Conservation (phyloP, 352 stramenopile genomes). For the Phytophthora uliginosa region DNA sequence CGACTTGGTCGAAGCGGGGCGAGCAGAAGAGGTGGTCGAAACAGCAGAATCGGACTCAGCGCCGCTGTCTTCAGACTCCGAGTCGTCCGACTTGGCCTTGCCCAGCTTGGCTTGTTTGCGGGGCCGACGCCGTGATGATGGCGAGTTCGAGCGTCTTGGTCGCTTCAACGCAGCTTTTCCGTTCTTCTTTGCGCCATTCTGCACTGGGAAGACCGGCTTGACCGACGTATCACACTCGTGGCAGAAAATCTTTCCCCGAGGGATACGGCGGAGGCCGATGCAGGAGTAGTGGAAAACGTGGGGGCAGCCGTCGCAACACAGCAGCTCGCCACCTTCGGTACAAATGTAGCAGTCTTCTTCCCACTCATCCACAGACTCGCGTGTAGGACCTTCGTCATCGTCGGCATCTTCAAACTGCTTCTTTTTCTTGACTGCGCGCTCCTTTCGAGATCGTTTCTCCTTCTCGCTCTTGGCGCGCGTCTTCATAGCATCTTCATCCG, state of each 20-base stretch:
- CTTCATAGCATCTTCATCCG: constrained; percentile 54
- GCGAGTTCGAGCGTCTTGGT: constrained; percentile 31
- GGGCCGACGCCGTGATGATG: constrained; percentile 20
- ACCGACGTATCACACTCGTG: constrained; percentile 80
- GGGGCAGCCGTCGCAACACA: constrained; percentile 94
- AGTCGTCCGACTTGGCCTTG: constrained; percentile 31
- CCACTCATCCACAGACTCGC: constrained; percentile 84
- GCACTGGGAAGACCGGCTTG: constrained; percentile 65
- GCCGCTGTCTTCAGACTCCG: constrained; percentile 33
- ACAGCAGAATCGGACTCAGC: constrained; percentile 32
- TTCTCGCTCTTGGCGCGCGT: constrained; percentile 76
- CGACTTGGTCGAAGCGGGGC: constrained; percentile 26
- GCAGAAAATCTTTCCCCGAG: constrained; percentile 89
- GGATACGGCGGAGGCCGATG: constrained; percentile 76
- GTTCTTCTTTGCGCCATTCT: constrained; percentile 30
- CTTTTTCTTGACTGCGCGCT: constrained; percentile 77
- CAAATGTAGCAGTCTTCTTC: constrained; percentile 94
- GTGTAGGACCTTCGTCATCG: constrained; percentile 51
- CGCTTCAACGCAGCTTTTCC: constrained; percentile 28
- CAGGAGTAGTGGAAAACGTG: constrained; percentile 94
- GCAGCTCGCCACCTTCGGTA: constrained; percentile 80
- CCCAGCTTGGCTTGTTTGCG: constrained; percentile 37
- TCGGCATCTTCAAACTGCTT: constrained; percentile 64
- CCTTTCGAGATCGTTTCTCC: constrained; percentile 76
- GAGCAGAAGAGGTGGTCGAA: constrained; percentile 31